These are phyloP conservation scores for Lyophyllum semitale DNA, from an alignment of 768 basidiomycete genomes.

Conservation along the genomic window DNA sequence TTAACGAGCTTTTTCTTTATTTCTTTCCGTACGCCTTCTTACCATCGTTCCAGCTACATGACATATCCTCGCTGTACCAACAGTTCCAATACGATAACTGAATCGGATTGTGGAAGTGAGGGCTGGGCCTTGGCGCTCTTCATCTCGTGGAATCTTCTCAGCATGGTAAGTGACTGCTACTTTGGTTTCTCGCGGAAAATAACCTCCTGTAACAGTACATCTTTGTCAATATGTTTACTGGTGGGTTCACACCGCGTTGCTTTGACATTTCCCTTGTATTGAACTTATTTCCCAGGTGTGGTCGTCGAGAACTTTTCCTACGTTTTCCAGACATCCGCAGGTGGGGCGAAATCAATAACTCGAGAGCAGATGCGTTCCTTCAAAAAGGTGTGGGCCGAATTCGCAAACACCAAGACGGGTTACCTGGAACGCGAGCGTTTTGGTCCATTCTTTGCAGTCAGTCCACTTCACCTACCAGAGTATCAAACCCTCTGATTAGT, in stretches of 20 bases:
- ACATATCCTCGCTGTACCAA: slow-evolving; percentile 83
- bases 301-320: slow-evolving; percentile 96
- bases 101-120: slow-evolving; percentile 87
- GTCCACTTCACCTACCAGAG: slow-evolving; percentile 27
- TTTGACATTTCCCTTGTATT: not conserved
- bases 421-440: slow-evolving; percentile 72
- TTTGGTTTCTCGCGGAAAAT: not conserved
- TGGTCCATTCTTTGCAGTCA: slow-evolving; percentile 79
- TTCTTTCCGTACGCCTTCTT: slow-evolving; percentile 6
- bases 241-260: slow-evolving; percentile 33
- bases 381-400: slow-evolving; percentile 93
- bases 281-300: slow-evolving; percentile 54
- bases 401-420: slow-evolving; percentile 77
- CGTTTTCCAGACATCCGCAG: slow-evolving; percentile 85
- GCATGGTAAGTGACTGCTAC: slow-evolving; percentile 67
- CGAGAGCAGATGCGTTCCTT: slow-evolving; percentile 92
- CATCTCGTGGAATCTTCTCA: slow-evolving; percentile 93
- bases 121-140: slow-evolving; percentile 85
- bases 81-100: slow-evolving; percentile 38
- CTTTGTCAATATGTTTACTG: slow-evolving; percentile 94
- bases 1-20: slow-evolving; percentile 2
- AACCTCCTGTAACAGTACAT: slow-evolving; percentile 65
- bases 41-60: slow-evolving; percentile 55
- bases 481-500: not conserved
- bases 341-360: slow-evolving; percentile 78